These are phyloP conservation scores for Arabis hirsuta DNA, from an alignment of 345 rosid genomes.

Conservation along the genomic window DNA sequence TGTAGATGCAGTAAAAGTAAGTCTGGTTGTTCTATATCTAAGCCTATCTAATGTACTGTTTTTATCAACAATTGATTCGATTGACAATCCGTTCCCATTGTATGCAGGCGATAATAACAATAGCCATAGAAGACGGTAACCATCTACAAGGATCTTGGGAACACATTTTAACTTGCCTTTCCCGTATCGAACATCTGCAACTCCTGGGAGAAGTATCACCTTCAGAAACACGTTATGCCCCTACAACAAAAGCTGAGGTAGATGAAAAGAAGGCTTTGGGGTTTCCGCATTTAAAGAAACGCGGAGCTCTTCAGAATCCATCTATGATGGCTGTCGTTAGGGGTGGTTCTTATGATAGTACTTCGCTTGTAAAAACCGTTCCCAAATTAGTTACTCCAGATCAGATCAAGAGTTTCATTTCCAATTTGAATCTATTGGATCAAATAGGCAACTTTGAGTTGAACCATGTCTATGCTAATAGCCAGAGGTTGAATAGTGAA, in stretches of 20 bases:
- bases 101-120: conserved; percentile 84
- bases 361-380: conserved; percentile 62
- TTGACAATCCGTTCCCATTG: neutral
- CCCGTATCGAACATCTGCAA: conserved; percentile 95
- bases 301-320: conserved; percentile 86
- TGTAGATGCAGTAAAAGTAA: conserved; percentile 95
- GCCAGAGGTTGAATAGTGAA: conserved; percentile 93
- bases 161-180: conserved; percentile 91
- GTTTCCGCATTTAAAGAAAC: conserved; percentile 74
- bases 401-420: conserved; percentile 77
- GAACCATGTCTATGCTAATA: conserved; percentile 95
- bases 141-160: conserved; percentile 97
- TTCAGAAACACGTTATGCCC: conserved; percentile 62
- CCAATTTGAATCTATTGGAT: conserved; percentile 91
- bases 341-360: conserved; percentile 97
- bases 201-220: conserved; percentile 95
- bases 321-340: conserved; percentile 96
- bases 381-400: conserved; percentile 75
- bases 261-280: conserved; percentile 74
- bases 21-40: conserved; percentile 21
- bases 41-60: neutral
- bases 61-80: neutral
- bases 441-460: conserved; percentile 93
- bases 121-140: conserved; percentile 96
- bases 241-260: conserved; percentile 58